Evolutionary conservation across 495 filamentous ascomycete genomes (phyloP).

Genomic region (Friedmanniomyces endolithicus): DNA sequence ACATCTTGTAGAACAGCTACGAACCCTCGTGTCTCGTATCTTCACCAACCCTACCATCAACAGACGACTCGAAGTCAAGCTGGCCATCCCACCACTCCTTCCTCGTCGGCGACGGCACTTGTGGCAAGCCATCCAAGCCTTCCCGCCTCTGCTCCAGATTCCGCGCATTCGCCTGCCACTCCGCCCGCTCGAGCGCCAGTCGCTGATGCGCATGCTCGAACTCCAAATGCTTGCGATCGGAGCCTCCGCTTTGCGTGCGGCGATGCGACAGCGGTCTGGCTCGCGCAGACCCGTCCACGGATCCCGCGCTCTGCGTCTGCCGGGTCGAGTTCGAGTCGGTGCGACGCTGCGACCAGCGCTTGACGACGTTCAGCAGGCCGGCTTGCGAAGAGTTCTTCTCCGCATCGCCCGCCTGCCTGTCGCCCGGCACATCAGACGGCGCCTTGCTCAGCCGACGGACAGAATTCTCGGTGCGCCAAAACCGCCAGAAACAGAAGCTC

Average conservation of each 20-base stretch:
- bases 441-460: not conserved
- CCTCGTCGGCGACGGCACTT: not conserved
- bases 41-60: not conserved
- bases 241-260: constrained; percentile 9
- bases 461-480: constrained; percentile 1
- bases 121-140: not conserved
- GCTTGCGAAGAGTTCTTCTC: not conserved
- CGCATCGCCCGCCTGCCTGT: not conserved
- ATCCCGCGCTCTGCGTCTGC: not conserved
- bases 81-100: constrained; percentile 4
- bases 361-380: not conserved
- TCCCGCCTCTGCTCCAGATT: constrained; percentile 8
- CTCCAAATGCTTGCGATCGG: constrained; percentile 14
- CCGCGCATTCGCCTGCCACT: constrained; percentile 5
- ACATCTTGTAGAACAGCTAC: not conserved
- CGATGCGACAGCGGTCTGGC: not conserved
- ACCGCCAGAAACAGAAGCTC: constrained; percentile 33
- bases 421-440: not conserved
- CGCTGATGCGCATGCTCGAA: constrained; percentile 7
- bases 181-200: constrained; percentile 13
- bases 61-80: not conserved
- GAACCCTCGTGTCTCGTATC: not conserved
- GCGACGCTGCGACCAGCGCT: not conserved
- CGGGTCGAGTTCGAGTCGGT: not conserved
- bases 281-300: not conserved